A percentile compares a stretch with the other conserved stretches of the same genome.
phyloP scores from a whole-genome alignment of 495 filamentous ascomycete genomes.

The Pseudotulostoma volvatum region DNA sequence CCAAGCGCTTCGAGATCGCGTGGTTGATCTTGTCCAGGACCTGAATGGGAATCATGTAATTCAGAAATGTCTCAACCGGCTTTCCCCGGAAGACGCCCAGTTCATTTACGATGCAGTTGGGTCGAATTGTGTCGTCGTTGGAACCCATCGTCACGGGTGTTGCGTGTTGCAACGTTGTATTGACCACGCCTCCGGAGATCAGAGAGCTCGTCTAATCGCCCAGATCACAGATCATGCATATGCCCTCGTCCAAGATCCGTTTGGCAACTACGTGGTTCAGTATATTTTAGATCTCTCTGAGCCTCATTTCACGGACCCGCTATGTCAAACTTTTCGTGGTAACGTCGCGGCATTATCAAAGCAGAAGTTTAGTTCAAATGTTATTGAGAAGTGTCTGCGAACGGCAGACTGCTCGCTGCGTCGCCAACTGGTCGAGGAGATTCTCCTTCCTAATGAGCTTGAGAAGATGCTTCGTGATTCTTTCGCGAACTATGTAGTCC shows the following conservation, averaged over 20 bases:
- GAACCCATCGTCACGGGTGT: slow-evolving; percentile 94
- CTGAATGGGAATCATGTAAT: slow-evolving; percentile 98
- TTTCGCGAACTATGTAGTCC: slow-evolving; percentile 93
- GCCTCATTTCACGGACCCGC: slow-evolving; percentile 61
- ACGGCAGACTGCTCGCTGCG: slow-evolving; percentile 52
- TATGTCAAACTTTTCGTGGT: slow-evolving; percentile 60
- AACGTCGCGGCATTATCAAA: slow-evolving; percentile 65
- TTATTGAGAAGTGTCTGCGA: slow-evolving; percentile 93
- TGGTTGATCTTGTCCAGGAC: slow-evolving; percentile 89
- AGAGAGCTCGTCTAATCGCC: slow-evolving; percentile 72
- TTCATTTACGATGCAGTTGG: slow-evolving; percentile 97
- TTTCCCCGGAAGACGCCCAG: slow-evolving; percentile 61
- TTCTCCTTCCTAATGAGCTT: slow-evolving; percentile 57
- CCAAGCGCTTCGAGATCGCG: slow-evolving; percentile 53
- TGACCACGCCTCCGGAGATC: slow-evolving; percentile 79
- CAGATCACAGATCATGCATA: slow-evolving; percentile 73
- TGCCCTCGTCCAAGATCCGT: slow-evolving; percentile 81
- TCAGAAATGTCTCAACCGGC: slow-evolving; percentile 94
- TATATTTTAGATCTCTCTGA: slow-evolving; percentile 92
- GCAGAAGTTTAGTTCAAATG: slow-evolving; percentile 98
- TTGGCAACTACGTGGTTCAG: slow-evolving; percentile 96
- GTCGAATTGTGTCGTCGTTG: slow-evolving; percentile 68
- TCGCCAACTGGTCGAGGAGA: slow-evolving; percentile 70
- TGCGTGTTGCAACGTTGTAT: slow-evolving; percentile 97
- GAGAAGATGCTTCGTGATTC: slow-evolving; percentile 77